Base-by-base conservation (phyloP, 345 rosid species). In the Excoecaria cochinchinensis region DNA sequence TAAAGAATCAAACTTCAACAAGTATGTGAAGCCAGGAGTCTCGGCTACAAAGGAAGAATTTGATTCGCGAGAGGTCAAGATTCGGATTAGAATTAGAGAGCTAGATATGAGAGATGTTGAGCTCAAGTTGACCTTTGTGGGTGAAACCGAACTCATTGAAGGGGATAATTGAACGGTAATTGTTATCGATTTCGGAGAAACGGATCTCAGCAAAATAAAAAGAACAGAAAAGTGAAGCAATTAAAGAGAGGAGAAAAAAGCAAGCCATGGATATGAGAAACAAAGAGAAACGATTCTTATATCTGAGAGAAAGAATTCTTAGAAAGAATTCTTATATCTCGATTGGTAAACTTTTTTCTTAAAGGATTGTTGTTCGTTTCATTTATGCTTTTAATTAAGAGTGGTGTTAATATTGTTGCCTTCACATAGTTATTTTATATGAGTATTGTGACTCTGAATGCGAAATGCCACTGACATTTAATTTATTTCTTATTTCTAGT, bases 91-190 rank as follows among this genome's bases (percentile, higher is more conserved):
- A 22, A 66, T 84, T 72, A 21, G 91, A 88, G 74, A 90, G 89
- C 4, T 44, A 59, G 85, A 92, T 87, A 38, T 79, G 53, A 21
- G 93, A 80, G 42, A 81, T 90, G 66, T 88, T 86, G 76, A 95
- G 98, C 83, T 93, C 94, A 40, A 95, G 93, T 11, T 76, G 89
- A 44, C 98, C 99, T 7, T 77, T 72, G 91, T 90, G 97, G 64
- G 95, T 91, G 87, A 95, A 93, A 0, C 98, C 99, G 80, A 95
- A 95, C 71, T 80, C 92, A 73, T 95, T 97, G 74, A 95, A 81
- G 5, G 90, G 96, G 80, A 95, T 93, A 50, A 88, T 87, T 3
- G 82, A 78, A 4, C 92, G 90, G 61, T 47, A 83, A 67, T 95
- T 97, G 71, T 91, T 88, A 70, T 94, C 91, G 88, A 95, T 80